These are phyloP conservation scores for Boechera divaricarpa DNA, from an alignment of 345 rosid genomes.

Conservation along the genomic window DNA sequence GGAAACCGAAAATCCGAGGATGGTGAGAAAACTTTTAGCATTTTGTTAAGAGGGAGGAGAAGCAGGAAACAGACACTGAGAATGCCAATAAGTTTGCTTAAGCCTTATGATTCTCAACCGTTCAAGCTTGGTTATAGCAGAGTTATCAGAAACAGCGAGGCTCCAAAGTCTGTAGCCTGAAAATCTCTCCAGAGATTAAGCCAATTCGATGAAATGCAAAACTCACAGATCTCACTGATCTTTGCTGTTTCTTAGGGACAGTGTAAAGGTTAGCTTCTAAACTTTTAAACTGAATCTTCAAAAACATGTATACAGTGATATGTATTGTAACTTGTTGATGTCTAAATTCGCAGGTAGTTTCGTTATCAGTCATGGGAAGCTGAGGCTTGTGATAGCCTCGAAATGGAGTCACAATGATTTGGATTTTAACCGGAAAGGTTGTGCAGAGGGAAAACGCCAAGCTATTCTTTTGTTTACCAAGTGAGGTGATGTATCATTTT, in stretches of 20 bases:
- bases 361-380: conserved; percentile 24
- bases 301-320: neutral
- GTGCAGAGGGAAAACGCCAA: conserved; percentile 32
- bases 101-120: conserved; percentile 86
- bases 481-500: conserved; percentile 37
- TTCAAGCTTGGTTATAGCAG: conserved; percentile 78
- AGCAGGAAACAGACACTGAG: conserved; percentile 88
- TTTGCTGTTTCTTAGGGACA: conserved; percentile 36
- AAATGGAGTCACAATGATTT: conserved; percentile 27
- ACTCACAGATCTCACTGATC: conserved; percentile 29
- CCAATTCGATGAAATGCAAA: conserved; percentile 20
- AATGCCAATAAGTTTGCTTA: conserved; percentile 91
- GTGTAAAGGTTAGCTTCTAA: conserved; percentile 40
- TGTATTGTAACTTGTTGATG: neutral
- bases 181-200: conserved; percentile 6
- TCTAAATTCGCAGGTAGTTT: conserved; percentile 31
- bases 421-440: conserved; percentile 30
- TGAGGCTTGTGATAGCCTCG: conserved; percentile 40
- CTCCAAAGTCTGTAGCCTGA: conserved; percentile 60
- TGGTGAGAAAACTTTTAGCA: conserved; percentile 85
- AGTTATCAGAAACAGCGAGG: conserved; percentile 79
- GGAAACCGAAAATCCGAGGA: conserved; percentile 48
- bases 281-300: conserved; percentile 18
- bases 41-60: conserved; percentile 86
- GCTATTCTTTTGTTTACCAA: conserved; percentile 38